Base-by-base conservation (phyloP, 2,329 filamentous ascomycete genomes). In the Alternaria postmessia region DNA sequence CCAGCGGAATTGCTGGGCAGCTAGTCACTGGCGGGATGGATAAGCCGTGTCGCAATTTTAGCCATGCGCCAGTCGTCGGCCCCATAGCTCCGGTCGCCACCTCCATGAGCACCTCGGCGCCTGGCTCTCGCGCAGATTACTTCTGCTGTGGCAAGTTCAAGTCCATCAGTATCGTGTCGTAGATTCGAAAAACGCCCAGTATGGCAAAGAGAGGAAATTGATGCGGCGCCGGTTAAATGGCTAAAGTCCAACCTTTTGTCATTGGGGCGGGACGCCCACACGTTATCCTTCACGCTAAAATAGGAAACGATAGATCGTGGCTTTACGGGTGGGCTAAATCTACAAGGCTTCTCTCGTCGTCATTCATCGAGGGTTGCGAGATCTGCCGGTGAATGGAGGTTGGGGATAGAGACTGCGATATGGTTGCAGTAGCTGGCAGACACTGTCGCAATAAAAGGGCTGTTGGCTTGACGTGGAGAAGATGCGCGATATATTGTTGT, bases 401-500 rank as follows among this genome's bases (percentile, higher is more conserved):
- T 12, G 20, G 14, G 1, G 11, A 14, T 11, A 30, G 26, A 42
- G 16, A 22, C 26, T 16, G 11, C 18, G 18, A 42, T 26, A n/a
- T 32, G 14, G 1, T 36, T 30, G 1, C 8, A 9, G 18, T n/a
- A 11, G 5, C n/a, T 4, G 4, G 1, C 41, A 12, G 22, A 16
- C 7, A 2, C n/a, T 8, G 6, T 22, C 12, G 8, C 5, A 52
- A 57, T 18, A n/a, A 44, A 36, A 1, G 7, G 12, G 11, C 11
- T 34, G 32, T 42, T 39, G 22, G 26, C 20, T 47, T 26, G 26
- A 54, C 24, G 43, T 34, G 26, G 36, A 32, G 22, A 9, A 20
- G 22, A 18, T 14, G 48, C 48, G 36, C 14, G 51, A 46, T 64
- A 62, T 18, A 61, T 64, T 62, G 18, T 30, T 39, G 54, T 42